Evolutionary conservation across 305 asterid genomes (phyloP), one percentile per base, ranked within the genome.

Genomic region (Fraxinus xanthoxyloides): DNA sequence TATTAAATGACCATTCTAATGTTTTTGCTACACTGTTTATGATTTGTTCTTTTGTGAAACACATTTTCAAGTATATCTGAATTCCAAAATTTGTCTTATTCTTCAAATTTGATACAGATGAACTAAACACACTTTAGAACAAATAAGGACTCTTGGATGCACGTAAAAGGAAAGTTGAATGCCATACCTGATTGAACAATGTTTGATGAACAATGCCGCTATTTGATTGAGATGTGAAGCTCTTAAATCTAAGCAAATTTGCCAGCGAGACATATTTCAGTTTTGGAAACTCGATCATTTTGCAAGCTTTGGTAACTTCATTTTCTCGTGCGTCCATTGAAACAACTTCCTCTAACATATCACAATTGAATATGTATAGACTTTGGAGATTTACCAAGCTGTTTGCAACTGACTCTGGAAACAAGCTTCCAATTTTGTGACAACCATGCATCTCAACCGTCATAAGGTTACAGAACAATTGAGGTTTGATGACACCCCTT

Each of bases 341-440:
- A 40, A 40, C 51, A 9, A 40, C 51, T 40, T 40, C 51, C 51
- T 40, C 51, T 40, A 40, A 40, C 51, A 40, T 40, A 3, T 0
- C 1, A 40, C 51, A 40, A 0, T 0, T 0, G 0, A 0, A 10
- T 40, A 40, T 40, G 51, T 0, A 0, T 10, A 40, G 4, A 0
- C 1, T 10, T 40, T 40, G 4, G 51, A 40, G 51, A 40, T 40
- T 40, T 40, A 40, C 51, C 17, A 40, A 9, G 15, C 17, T 2
- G 3, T 12, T 43, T 2, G 54, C 54, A 2, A 43, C 5, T 43
- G 54, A 38, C 48, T 38, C 48, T 0, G 2, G 3, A 38, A 38
- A 38, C 13, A 38, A 38, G 48, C 48, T 38, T 38, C 3, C 9
- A 38, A 38, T 9, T 38, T 13, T 15, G 2, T 38, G 2, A 38